Evolutionary conservation across 768 basidiomycete species (phyloP), one percentile per base, ranked within the genome.

Genomic region (Mycena crocata): DNA sequence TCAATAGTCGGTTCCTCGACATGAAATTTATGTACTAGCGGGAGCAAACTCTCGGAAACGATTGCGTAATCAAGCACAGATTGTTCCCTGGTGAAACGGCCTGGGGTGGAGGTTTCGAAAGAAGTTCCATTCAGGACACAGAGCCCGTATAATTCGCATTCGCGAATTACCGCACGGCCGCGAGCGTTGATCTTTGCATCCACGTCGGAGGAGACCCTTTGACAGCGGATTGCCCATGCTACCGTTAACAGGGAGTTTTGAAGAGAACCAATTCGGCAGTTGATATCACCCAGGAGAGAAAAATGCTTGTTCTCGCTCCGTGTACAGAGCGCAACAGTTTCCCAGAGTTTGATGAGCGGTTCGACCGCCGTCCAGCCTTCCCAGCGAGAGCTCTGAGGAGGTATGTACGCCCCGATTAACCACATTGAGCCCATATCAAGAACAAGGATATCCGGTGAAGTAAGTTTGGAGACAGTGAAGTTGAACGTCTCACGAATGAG

Each of bases 61-160:
- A n/a, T n/a, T n/a, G n/a, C n/a, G n/a, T n/a, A n/a, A n/a, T n/a
- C n/a, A n/a, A 42, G 39, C 34, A 37, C 37, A 9, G 37, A 17
- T 17, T 37, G 37, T 9, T 24, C 26, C 4, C 37, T 42, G 17
- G 56, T 57, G 6, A 17, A 24, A 9, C 56, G 37, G 4, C 56
- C 56, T 6, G 56, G 56, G 12, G 37, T 39, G 23, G 23, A 32
- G 7, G 56, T 26, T 37, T 57, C 56, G 8, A 57, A 28, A 13
- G 35, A 10, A 23, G 56, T 57, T 4, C 56, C 56, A 31, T 57
- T 57, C 10, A 57, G 23, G 24, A 57, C 30, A 32, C 56, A 57
- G 21, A 57, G n/a, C 6, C 23, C 39, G 21, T 35, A 55, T 6
- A 15, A 12, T 10, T 55, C 17, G 21, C 54, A 55, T 7, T 35